Percentiles rank a stretch among this genome's conserved stretches.
Evolutionary conservation across 139 green algal species (phyloP).

Genomic region (Asterochloris sp.): DNA sequence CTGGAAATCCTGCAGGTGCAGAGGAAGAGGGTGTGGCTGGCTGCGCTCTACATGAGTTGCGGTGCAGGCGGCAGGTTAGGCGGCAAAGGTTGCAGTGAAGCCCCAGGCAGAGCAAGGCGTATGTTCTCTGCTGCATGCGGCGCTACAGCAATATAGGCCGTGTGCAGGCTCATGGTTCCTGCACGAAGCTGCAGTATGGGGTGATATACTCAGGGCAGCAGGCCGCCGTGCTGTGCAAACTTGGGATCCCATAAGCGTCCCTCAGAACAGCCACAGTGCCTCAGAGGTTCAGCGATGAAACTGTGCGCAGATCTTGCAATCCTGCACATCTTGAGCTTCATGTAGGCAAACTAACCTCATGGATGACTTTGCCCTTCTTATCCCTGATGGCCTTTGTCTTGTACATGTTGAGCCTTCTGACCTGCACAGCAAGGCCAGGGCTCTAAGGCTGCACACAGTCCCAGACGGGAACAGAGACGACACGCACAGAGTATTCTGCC

Average conservation of each 20-base stretch:
- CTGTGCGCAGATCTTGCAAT: background rate
- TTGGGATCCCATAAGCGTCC: too few species aligned
- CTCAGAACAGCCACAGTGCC: too few species aligned
- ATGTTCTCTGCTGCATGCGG: too few species aligned
- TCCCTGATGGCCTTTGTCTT: slow-evolving; percentile 80
- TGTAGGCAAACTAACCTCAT: slow-evolving; percentile 43
- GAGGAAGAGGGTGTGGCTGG: background rate
- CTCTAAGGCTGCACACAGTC: background rate
- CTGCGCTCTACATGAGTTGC: background rate
- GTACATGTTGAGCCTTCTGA: slow-evolving; percentile 96
- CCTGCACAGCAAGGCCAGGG: slow-evolving; percentile 39
- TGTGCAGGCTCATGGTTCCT: too few species aligned
- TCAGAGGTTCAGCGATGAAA: too few species aligned
- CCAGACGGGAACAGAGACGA: background rate
- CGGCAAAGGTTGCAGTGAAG: background rate
- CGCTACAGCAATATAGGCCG: too few species aligned
- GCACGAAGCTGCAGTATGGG: too few species aligned
- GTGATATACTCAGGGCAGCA: too few species aligned
- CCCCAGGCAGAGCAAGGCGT: background rate
- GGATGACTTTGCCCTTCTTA: slow-evolving; percentile 85
- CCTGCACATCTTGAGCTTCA: background rate
- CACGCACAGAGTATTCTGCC: too few species aligned
- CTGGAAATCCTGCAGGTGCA: slow-evolving; percentile 80
- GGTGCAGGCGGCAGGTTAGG: too few species aligned
- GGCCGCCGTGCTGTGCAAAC: too few species aligned